Percentiles rank a stretch among this genome's conserved stretches.
Evolutionary conservation across 495 filamentous ascomycete genomes (phyloP).

Genomic region (Trichoderma asperelloides): DNA sequence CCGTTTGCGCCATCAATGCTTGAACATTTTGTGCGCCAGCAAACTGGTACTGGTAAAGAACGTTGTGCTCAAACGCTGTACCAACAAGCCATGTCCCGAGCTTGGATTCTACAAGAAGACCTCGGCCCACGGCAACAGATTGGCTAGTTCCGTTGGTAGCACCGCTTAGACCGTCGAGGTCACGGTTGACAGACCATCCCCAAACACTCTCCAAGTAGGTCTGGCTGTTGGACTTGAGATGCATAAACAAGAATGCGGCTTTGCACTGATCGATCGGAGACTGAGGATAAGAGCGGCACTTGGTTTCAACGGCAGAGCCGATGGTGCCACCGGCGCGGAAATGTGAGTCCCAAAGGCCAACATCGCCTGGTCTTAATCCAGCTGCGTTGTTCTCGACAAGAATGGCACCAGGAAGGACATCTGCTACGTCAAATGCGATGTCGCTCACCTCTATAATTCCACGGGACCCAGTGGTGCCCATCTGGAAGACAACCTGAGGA

Average conservation of each 20-base stretch:
- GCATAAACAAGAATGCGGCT: constrained; percentile 43
- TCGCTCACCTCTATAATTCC: constrained; percentile 52
- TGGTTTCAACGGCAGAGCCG: constrained; percentile 33
- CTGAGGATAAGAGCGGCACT: constrained; percentile 19
- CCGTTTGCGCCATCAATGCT: constrained; percentile 52
- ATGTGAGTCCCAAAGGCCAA: constrained; percentile 48
- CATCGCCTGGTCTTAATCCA: constrained; percentile 34
- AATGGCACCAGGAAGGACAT: constrained; percentile 42
- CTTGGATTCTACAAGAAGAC: constrained; percentile 38
- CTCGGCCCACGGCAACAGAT: constrained; percentile 31
- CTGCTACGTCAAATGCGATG: constrained; percentile 43
- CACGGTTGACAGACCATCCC: constrained; percentile 44
- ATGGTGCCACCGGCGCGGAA: constrained; percentile 49
- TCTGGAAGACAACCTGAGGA: constrained; percentile 45
- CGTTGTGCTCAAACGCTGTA: constrained; percentile 61
- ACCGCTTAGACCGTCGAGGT: constrained; percentile 29
- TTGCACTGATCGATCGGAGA: constrained; percentile 31
- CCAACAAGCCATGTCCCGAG: constrained; percentile 49
- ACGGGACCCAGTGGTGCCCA: constrained; percentile 45
- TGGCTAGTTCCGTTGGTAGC: constrained; percentile 14
- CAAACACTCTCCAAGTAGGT: constrained; percentile 51
- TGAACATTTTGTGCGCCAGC: constrained; percentile 51
- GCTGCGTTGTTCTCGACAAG: constrained; percentile 42
- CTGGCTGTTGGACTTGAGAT: constrained; percentile 37
- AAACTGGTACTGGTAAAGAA: constrained; percentile 67